phyloP scores from a whole-genome alignment of 208 protist species.

The Willaertia magna region DNA sequence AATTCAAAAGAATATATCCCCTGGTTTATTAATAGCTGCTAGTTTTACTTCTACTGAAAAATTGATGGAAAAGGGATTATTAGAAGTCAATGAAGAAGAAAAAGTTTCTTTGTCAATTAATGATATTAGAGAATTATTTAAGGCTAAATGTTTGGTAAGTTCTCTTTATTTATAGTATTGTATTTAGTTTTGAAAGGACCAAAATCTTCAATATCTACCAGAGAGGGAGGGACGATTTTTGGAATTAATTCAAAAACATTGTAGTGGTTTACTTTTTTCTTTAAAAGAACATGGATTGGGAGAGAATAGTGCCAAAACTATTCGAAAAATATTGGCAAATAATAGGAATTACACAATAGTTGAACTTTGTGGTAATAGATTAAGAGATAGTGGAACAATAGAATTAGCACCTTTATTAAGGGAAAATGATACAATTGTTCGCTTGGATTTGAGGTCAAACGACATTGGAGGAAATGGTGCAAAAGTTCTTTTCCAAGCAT shows the following conservation, averaged over 20 bases:
- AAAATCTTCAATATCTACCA: slow-evolving; percentile 54
- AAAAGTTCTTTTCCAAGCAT: slow-evolving; percentile 48
- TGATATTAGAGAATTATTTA: slow-evolving; percentile 59
- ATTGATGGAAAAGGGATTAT: not conserved
- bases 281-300: slow-evolving; percentile 68
- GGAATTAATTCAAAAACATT: slow-evolving; percentile 66
- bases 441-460: slow-evolving; percentile 69
- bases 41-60: not conserved
- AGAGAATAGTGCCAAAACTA: slow-evolving; percentile 45
- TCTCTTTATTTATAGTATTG: not conserved
- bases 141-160: slow-evolving; percentile 48
- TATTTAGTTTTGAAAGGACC: slow-evolving; percentile 30
- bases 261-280: slow-evolving; percentile 64
- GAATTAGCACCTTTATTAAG: slow-evolving; percentile 57
- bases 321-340: slow-evolving; percentile 53
- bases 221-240: slow-evolving; percentile 73
- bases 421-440: slow-evolving; percentile 54
- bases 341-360: slow-evolving; percentile 67
- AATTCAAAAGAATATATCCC: not conserved
- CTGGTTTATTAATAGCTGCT: not conserved
- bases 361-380: slow-evolving; percentile 67
- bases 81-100: slow-evolving; percentile 26
- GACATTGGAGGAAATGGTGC: slow-evolving; percentile 65
- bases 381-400: slow-evolving; percentile 62
- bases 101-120: slow-evolving; percentile 53